Evolutionary conservation across 1,284 basidiomycete species (phyloP).

Genomic region (Cerrena zonata): DNA sequence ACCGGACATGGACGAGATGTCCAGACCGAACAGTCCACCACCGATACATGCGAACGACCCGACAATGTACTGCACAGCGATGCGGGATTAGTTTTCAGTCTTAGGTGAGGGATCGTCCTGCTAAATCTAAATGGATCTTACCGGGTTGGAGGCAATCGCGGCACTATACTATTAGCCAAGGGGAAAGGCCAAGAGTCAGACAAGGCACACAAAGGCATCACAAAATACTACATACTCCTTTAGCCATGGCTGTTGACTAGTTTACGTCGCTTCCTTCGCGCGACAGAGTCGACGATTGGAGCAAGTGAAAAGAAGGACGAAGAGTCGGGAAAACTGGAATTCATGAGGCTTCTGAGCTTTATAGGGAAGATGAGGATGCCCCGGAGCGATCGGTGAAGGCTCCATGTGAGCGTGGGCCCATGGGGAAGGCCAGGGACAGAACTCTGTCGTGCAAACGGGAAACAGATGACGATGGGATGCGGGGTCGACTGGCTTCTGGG

Average conservation of each 20-base stretch:
- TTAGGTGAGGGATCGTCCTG: not conserved
- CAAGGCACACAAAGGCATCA: not conserved
- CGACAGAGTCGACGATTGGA: not conserved
- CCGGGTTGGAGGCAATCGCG: slow-evolving; percentile 34
- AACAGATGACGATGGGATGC: not conserved
- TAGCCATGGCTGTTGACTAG: slow-evolving; percentile 18
- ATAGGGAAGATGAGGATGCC: not conserved
- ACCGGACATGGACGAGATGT: slow-evolving; percentile 80
- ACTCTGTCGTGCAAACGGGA: not conserved
- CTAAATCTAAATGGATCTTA: slow-evolving; percentile 12
- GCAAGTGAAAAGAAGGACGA: not conserved
- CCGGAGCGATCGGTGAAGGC: not conserved
- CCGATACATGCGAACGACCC: slow-evolving; percentile 78
- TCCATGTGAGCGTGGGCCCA: not conserved
- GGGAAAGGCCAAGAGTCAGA: not conserved
- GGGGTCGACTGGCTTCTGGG: not conserved
- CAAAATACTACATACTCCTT: slow-evolving; percentile 21
- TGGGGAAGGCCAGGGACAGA: not conserved
- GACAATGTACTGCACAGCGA: slow-evolving; percentile 45
- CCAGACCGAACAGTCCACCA: slow-evolving; percentile 71
- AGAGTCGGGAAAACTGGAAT: not conserved
- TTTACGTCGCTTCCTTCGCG: too few relatives aligned
- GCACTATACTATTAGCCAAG: slow-evolving; percentile 29
- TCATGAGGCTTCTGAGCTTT: not conserved
- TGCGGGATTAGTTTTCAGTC: not conserved